Evolutionary conservation across 1,139 yeast species (phyloP).

Genomic region (Debaryomyces udenii): DNA sequence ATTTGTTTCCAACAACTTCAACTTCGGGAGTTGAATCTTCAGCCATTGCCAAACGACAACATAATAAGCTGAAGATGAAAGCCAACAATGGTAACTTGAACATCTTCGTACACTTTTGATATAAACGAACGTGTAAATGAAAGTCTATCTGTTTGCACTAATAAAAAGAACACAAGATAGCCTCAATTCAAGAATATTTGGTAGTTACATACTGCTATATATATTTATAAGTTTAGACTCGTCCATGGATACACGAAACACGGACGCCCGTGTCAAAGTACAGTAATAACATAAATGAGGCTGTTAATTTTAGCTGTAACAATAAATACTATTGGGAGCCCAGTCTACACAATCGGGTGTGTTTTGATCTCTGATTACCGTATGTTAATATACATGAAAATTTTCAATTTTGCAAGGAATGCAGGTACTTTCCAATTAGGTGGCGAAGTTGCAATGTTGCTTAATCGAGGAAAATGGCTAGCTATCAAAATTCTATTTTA

Average conservation of each 20-base stretch:
- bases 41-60: conserved; percentile 17
- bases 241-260: conserved; percentile 8
- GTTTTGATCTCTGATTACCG: conserved; percentile 8
- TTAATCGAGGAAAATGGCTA: conserved; percentile 2
- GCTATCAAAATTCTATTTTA: background rate
- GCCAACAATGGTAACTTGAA: conserved; percentile 12
- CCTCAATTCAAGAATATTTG: no score
- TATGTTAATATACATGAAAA: background rate
- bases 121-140: conserved; percentile 6
- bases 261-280: conserved; percentile 4
- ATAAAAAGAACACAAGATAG: conserved; percentile 1
- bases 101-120: conserved; percentile 5
- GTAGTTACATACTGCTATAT: background rate
- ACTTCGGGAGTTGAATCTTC: conserved; percentile 53
- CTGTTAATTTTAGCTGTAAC: conserved; percentile 4
- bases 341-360: conserved; percentile 2
- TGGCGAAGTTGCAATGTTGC: conserved; percentile 8
- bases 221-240: conserved; percentile 4
- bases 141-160: background rate
- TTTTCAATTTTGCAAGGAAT: conserved; percentile 5
- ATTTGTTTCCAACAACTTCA: conserved; percentile 72
- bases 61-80: conserved; percentile 11
- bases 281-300: background rate
- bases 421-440: conserved; percentile 7
- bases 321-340: conserved; percentile 6